A percentile compares a stretch with the other conserved stretches of the same genome.
phyloP scores from a whole-genome alignment of 2,329 filamentous ascomycete species.

The Pseudocercospora fuligena region DNA sequence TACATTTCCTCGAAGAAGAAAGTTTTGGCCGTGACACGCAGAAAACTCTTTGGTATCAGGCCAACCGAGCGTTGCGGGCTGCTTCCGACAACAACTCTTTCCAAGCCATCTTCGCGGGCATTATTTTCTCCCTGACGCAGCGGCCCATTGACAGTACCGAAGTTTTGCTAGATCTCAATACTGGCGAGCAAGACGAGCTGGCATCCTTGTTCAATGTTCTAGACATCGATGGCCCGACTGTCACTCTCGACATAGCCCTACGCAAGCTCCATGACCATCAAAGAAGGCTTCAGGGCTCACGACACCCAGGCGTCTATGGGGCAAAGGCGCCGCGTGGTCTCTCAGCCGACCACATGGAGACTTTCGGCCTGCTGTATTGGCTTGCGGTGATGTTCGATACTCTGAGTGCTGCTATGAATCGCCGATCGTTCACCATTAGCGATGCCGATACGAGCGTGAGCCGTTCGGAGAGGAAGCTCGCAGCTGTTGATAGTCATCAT shows the following conservation, averaged over 20 bases:
- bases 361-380: constrained; percentile 28
- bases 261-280: constrained; percentile 28
- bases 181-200: constrained; percentile 17
- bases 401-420: constrained; percentile 27
- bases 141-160: constrained; percentile 23
- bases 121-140: constrained; percentile 29
- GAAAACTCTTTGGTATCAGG: constrained; percentile 27
- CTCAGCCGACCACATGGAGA: constrained; percentile 23
- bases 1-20: constrained; percentile 10
- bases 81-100: constrained; percentile 27
- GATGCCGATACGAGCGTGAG: constrained; percentile 23
- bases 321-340: constrained; percentile 18
- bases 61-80: constrained; percentile 20
- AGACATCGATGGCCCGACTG: constrained; percentile 25
- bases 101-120: constrained; percentile 26
- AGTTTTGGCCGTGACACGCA: constrained; percentile 26
- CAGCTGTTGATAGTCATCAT: constrained; percentile 3
- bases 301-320: constrained; percentile 8
- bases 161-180: constrained; percentile 1
- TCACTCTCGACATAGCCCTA: constrained; percentile 23
- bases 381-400: constrained; percentile 32
- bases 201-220: constrained; percentile 21
- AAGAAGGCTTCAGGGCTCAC: constrained; percentile 16
- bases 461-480: constrained; percentile 3
- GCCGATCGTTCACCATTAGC: constrained; percentile 21